Percentiles rank a stretch among this genome's conserved stretches.
phyloP scores from a whole-genome alignment of 345 rosid genomes.

The Raphanus sativus region DNA sequence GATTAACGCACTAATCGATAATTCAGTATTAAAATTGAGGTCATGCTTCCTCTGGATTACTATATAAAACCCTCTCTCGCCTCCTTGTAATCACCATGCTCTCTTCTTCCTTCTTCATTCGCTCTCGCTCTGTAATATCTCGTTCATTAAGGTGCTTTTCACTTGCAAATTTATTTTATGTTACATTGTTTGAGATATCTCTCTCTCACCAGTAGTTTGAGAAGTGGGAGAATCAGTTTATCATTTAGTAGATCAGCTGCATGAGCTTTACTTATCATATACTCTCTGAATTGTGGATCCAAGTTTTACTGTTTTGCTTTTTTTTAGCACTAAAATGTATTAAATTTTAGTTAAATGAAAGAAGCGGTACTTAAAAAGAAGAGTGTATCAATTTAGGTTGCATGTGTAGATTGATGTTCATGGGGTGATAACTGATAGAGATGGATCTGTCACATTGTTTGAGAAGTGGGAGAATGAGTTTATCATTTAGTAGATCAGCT shows the following conservation, averaged over 20 bases:
- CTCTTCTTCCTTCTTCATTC: not conserved
- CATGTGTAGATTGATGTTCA: not conserved
- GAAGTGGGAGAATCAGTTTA: not conserved
- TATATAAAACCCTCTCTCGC: not conserved
- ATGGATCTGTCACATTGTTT: not conserved
- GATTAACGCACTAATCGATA: not conserved
- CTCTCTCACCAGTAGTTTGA: not conserved
- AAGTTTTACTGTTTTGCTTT: not conserved
- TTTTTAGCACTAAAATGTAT: not conserved
- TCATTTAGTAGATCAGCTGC: not conserved
- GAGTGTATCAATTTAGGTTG: not conserved
- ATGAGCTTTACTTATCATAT: not conserved
- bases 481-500: not conserved
- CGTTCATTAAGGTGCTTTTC: not conserved
- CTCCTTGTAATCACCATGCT: not conserved
- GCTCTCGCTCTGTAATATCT: not conserved
- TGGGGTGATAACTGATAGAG: not conserved
- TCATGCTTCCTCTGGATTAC: not conserved
- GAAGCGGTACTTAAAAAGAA: not conserved
- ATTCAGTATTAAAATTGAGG: not conserved
- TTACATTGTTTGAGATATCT: not conserved
- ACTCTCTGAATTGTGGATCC: not conserved
- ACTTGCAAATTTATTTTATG: not conserved
- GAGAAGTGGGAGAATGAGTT: not conserved
- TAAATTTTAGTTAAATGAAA: not conserved